Evolutionary conservation across 1,284 basidiomycete species (phyloP).

Genomic region (Violaceomyces palustris): DNA sequence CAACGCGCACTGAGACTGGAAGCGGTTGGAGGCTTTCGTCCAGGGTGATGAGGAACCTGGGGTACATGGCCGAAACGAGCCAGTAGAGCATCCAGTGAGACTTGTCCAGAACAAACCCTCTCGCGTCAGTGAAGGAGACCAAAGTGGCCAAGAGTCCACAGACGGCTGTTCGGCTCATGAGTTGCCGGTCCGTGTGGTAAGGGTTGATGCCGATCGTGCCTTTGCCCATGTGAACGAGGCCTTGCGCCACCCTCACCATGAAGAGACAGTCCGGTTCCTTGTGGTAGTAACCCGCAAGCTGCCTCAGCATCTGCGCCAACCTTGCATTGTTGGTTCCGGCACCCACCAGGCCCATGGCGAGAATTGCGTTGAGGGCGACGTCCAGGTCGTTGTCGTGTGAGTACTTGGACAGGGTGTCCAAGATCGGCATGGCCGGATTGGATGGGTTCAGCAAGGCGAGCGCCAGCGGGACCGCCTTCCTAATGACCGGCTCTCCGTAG

Average conservation of each 20-base stretch:
- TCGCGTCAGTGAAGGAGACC: constrained; percentile 87
- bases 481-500: constrained; percentile 89
- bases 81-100: constrained; percentile 99
- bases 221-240: constrained; percentile 97
- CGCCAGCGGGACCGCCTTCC: constrained; percentile 90
- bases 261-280: constrained; percentile 97
- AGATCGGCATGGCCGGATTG: constrained; percentile 88
- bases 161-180: constrained; percentile 82
- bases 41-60: constrained; percentile 93
- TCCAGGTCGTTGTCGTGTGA: constrained; percentile 96
- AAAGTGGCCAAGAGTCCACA: constrained; percentile 86
- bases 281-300: constrained; percentile 92
- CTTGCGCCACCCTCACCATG: constrained; percentile 92
- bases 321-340: constrained; percentile 98
- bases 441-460: constrained; percentile 90
- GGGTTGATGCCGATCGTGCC: constrained; percentile 97
- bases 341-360: constrained; percentile 97
- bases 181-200: constrained; percentile 86
- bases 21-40: constrained; percentile 67
- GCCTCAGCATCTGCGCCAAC: constrained; percentile 92
- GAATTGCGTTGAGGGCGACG: constrained; percentile 93
- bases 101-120: constrained; percentile 87
- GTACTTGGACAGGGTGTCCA: constrained; percentile 98
- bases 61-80: constrained; percentile 92
- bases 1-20: constrained; percentile 89